Base-by-base conservation (phyloP, 2,329 filamentous ascomycete species). In the Colletotrichum sp. region DNA sequence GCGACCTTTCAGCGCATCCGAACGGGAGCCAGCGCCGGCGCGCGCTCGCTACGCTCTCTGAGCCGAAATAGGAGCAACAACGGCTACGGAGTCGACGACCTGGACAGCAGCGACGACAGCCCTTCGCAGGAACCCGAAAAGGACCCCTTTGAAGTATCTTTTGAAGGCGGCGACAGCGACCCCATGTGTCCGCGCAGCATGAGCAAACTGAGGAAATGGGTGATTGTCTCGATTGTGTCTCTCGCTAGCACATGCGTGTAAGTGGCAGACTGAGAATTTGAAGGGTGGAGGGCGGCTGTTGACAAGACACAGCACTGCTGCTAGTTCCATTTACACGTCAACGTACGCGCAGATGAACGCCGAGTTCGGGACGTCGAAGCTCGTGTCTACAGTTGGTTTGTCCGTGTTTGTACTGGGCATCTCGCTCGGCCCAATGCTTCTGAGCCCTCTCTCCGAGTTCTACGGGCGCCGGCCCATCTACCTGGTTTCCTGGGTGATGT, bases 301-400 rank as follows among this genome's bases (percentile, higher is more conserved):
- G 65, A 77, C 75, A 18, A 25, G 34, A 27, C 55, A 68, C 79
- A 96, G 94, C 70, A 98, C 96, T 10, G 95, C 93, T 82, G 92
- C 94, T 2, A 96, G 94, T 64, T 97, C 95, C n/a, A 92, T 98
- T 79, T 98, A 98, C 84, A 96, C 95, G 1, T 91, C 92, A 15
- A 97, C 94, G 0, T 98, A 98, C 83, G 82, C 80, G 22, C 94
- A 97, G 83, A 91, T 98, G 84, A 91, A 93, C 77, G 85, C 88
- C 30, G 94, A 97, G 75, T 97, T 98, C 79, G 86, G 91, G 78
- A 90, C 91, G 79, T 94, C 94, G 0, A 89, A 91, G 71, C 87
- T 95, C 66, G 89, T 97, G 28, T 95, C 94, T 15, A 95, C 95
- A 5, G 84, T 98, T 12, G 96, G 96, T 1, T 86, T 98, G 67